These are phyloP conservation scores for Rhizopogon vinicolor DNA, from an alignment of 768 basidiomycete genomes.

Conservation along the genomic window DNA sequence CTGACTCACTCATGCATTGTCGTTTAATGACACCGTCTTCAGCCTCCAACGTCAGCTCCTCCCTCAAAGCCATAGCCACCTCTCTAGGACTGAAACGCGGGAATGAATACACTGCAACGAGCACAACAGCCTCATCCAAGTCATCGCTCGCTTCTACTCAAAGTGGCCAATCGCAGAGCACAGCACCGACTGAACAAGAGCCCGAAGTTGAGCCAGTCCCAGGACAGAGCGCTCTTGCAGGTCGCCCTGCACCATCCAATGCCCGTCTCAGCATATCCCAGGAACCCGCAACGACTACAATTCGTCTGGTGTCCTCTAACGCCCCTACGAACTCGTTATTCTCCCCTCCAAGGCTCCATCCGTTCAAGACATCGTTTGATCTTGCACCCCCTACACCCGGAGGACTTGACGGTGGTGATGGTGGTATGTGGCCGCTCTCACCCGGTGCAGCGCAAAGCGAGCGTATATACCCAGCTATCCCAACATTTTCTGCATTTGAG, in stretches of 20 bases:
- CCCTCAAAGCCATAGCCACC: slow-evolving; percentile 71
- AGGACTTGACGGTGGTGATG: slow-evolving; percentile 6
- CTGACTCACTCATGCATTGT: neutral
- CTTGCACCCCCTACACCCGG: slow-evolving; percentile 56
- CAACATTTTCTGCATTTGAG: slow-evolving; percentile 27
- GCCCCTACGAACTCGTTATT: slow-evolving; percentile 15
- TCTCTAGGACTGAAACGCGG: slow-evolving; percentile 68
- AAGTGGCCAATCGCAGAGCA: slow-evolving; percentile 25
- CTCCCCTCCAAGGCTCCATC: slow-evolving; percentile 60
- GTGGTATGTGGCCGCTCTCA: slow-evolving; percentile 37
- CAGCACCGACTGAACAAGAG: slow-evolving; percentile 10
- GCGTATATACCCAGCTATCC: slow-evolving; percentile 36
- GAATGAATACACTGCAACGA: slow-evolving; percentile 5
- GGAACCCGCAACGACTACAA: slow-evolving; percentile 40
- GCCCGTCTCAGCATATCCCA: slow-evolving; percentile 59
- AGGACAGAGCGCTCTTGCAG: slow-evolving; percentile 53
- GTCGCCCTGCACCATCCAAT: slow-evolving; percentile 54
- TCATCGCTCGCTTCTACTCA: slow-evolving; percentile 16
- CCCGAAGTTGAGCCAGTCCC: slow-evolving; percentile 46
- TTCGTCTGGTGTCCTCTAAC: slow-evolving; percentile 38
- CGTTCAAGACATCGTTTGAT: slow-evolving; percentile 66
- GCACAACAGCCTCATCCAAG: slow-evolving; percentile 18
- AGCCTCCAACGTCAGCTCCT: slow-evolving; percentile 66
- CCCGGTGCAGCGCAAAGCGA: slow-evolving; percentile 19
- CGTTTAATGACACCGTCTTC: slow-evolving; percentile 6